Conservation (phyloP, 345 rosid genomes). For the Orychophragmus violaceus region DNA sequence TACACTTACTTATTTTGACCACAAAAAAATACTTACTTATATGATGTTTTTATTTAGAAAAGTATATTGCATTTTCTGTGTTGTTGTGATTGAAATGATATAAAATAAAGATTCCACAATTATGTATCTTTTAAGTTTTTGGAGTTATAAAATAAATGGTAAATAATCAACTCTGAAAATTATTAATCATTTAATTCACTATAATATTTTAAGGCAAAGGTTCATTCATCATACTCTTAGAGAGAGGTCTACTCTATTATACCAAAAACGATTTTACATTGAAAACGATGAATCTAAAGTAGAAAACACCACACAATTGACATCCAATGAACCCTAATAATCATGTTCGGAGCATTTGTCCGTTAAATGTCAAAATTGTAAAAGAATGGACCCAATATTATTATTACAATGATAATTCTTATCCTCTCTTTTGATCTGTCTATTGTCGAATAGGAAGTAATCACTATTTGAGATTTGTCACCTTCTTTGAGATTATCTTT, state of each 20-base stretch:
- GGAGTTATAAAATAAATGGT: neutral
- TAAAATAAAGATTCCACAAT: neutral
- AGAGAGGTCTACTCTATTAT: neutral
- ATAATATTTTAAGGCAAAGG: neutral
- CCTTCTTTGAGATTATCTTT: slow-evolving; percentile 25
- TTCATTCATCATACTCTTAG: neutral
- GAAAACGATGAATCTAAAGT: neutral
- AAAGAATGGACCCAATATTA: slow-evolving; percentile 27
- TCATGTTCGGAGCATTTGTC: slow-evolving; percentile 22
- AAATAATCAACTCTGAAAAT: neutral
- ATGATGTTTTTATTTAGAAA: too few relatives aligned
- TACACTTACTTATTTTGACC: too few relatives aligned
- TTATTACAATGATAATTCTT: slow-evolving; percentile 31
- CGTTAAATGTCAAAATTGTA: slow-evolving; percentile 17
- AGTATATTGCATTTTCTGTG: neutral
- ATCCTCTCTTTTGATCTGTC: slow-evolving; percentile 33
- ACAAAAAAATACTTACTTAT: too few relatives aligned
- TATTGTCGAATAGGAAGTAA: slow-evolving; percentile 35
- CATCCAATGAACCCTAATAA: slow-evolving; percentile 17
- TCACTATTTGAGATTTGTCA: slow-evolving; percentile 26
- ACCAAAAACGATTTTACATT: neutral
- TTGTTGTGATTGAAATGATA: neutral
- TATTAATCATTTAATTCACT: neutral
- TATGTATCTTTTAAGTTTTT: neutral
- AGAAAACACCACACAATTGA: slow-evolving; percentile 13